phyloP scores from a whole-genome alignment of 257 asterid species.

The Craterostigma plantagineum region DNA sequence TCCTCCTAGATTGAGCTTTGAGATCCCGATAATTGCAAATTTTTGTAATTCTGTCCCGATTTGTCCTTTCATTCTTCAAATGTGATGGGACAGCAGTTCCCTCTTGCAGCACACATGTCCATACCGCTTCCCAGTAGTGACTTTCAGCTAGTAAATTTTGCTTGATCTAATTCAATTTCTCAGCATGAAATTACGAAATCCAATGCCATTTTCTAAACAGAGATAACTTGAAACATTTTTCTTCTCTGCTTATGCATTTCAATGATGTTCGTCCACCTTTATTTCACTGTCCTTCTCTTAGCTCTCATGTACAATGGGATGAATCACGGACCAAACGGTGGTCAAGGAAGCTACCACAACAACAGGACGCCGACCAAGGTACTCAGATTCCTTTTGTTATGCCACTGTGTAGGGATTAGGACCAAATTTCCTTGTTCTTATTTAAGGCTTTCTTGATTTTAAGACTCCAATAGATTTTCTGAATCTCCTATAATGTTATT shows the following conservation, averaged over 20 bases:
- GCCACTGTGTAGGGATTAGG: background rate
- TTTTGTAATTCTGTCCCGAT: no score
- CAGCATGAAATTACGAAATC: background rate
- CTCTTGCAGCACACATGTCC: no score
- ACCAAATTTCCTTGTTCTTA: background rate
- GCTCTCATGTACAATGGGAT: conserved; percentile 34
- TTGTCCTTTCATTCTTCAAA: no score
- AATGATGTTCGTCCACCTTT: conserved; percentile 1
- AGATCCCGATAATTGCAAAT: background rate
- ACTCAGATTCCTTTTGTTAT: conserved; percentile 7
- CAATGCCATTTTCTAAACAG: background rate
- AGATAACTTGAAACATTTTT: background rate
- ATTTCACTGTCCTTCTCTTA: conserved; percentile 11
- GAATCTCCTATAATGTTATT: no score
- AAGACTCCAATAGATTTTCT: no score
- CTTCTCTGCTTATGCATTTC: background rate
- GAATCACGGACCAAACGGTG: conserved; percentile 38
- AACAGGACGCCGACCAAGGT: conserved; percentile 39
- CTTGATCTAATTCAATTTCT: no score
- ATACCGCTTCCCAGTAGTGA: no score
- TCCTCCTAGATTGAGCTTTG: background rate
- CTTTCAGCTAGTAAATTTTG: no score
- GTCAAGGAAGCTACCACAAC: conserved; percentile 28
- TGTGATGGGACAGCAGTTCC: no score
- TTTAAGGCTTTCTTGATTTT: no score